These are phyloP conservation scores for Tricholoma saponaceum DNA, from an alignment of 768 basidiomycete species.

Conservation along the genomic window DNA sequence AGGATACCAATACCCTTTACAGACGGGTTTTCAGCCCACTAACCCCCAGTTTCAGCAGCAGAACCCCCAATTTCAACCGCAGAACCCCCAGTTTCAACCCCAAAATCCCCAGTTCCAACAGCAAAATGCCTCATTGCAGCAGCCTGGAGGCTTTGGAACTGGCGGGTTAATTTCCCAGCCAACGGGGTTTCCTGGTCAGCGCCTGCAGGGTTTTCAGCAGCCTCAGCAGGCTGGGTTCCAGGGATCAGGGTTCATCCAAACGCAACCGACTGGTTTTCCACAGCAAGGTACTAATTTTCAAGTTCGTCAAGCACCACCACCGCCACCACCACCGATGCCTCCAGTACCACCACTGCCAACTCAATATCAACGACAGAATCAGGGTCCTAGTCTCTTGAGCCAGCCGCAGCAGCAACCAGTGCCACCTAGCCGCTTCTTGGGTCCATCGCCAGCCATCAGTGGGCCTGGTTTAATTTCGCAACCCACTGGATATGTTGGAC, in stretches of 20 bases:
- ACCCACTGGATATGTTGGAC: conserved; percentile 54
- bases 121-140: conserved; percentile 30
- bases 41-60: conserved; percentile 42
- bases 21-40: conserved; percentile 55
- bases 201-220: conserved; percentile 44
- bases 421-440: conserved; percentile 48
- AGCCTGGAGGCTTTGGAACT: conserved; percentile 26
- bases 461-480: conserved; percentile 44
- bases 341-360: conserved; percentile 63
- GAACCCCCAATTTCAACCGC: conserved; percentile 32
- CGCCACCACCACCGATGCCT: conserved; percentile 41
- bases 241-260: conserved; percentile 41
- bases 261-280: conserved; percentile 52
- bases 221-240: conserved; percentile 58
- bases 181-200: conserved; percentile 50
- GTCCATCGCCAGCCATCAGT: conserved; percentile 48
- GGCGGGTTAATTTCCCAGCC: conserved; percentile 55
- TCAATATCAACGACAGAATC: conserved; percentile 54
- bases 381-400: conserved; percentile 34
- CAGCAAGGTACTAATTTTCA: conserved; percentile 32
- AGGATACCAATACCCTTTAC: conserved; percentile 70
- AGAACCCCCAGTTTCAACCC: conserved; percentile 22
- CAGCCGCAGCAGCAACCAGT: conserved; percentile 37
- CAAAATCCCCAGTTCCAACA: conserved; percentile 26
- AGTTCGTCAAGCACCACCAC: conserved; percentile 37